Conservation (phyloP, 2,329 filamentous ascomycete genomes). For the Ceratocystis huliohia region DNA sequence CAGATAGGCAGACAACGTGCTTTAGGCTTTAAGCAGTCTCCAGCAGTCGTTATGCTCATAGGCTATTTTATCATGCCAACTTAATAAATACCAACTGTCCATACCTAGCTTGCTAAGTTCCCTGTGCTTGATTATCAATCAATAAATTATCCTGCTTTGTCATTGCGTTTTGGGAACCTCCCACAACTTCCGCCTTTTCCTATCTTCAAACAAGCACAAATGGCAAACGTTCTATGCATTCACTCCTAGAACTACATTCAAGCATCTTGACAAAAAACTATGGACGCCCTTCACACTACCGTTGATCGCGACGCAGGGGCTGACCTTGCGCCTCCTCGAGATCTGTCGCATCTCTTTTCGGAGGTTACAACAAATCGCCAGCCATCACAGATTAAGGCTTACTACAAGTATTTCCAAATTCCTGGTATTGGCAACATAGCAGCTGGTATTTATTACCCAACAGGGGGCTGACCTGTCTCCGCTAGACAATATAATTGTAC, state of each 20-base stretch:
- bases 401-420: conserved; percentile 72
- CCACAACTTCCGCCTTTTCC: background rate
- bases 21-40: too few species aligned
- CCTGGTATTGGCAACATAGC: conserved; percentile 51
- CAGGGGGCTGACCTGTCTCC: conserved; percentile 21
- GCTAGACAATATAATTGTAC: background rate
- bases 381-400: conserved; percentile 59
- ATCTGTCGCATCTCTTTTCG: conserved; percentile 71
- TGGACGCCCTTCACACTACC: background rate
- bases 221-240: background rate
- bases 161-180: background rate
- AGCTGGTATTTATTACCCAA: conserved; percentile 38
- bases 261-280: background rate
- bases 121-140: conserved; percentile 19
- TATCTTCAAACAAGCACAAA: background rate
- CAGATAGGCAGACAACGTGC: too few species aligned
- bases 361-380: conserved; percentile 51
- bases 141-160: conserved; percentile 7
- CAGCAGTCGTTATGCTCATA: background rate
- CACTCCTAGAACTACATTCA: background rate
- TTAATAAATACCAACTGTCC: too few species aligned
- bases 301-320: background rate
- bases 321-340: conserved; percentile 40
- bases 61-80: background rate
- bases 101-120: background rate